Evolutionary conservation across 2,329 filamentous ascomycete genomes (phyloP).

Genomic region (Elsinoe australis): DNA sequence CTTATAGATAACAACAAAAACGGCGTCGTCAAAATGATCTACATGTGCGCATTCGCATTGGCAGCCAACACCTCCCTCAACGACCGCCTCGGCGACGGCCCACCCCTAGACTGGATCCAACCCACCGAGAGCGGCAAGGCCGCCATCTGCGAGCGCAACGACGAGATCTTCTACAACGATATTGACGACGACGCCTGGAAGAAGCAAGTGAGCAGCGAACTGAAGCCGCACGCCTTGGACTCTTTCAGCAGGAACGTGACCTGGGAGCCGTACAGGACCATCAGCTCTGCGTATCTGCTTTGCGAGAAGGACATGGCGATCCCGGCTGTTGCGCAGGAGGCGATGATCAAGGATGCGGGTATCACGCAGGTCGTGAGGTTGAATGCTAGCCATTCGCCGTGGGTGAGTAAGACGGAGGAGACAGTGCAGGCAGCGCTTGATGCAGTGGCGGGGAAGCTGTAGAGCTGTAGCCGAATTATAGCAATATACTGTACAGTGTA

Average conservation of each 20-base stretch:
- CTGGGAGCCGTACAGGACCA: conserved; percentile 34
- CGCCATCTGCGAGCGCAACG: conserved; percentile 7
- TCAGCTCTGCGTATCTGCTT: conserved; percentile 37
- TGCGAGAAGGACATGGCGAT: conserved; percentile 36
- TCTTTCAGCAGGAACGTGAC: conserved; percentile 23
- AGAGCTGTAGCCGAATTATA: too few relatives aligned
- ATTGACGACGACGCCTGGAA: conserved; percentile 24
- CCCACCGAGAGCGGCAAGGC: conserved; percentile 12
- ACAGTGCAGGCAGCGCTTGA: conserved; percentile 20
- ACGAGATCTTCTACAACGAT: conserved; percentile 33
- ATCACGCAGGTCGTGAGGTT: conserved; percentile 22
- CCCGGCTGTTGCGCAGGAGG: conserved; percentile 31
- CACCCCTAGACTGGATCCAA: conserved; percentile 16
- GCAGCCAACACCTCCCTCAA: conserved; percentile 21
- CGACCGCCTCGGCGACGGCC: conserved; percentile 19
- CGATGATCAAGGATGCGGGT: conserved; percentile 28
- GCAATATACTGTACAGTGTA: too few relatives aligned
- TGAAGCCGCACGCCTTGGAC: conserved; percentile 28
- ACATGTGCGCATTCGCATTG: conserved; percentile 25
- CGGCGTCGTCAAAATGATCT: conserved; percentile 25
- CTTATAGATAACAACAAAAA: conserved; percentile 18
- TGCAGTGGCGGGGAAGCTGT: conserved; percentile 18
- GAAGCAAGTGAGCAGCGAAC: conserved; percentile 18
- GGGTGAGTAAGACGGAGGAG: conserved; percentile 24
- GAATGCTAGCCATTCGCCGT: conserved; percentile 26